Percentiles rank a stretch among this genome's conserved stretches.
phyloP scores from a whole-genome alignment of 371 early-diverging fungal genomes.

The Rhizopus stolonifer region DNA sequence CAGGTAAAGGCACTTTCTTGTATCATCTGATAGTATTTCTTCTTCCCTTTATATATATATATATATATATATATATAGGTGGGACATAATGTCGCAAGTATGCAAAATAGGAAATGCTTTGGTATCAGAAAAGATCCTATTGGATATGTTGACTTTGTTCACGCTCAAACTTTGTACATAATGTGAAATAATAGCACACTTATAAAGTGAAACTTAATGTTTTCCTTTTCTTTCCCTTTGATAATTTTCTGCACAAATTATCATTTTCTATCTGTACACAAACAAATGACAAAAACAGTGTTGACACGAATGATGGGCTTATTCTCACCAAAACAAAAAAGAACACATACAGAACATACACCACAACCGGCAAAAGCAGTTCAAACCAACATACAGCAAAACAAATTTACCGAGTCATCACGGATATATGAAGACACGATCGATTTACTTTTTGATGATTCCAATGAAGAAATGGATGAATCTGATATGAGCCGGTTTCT shows the following conservation, averaged over 20 bases:
- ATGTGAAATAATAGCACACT: too few species aligned
- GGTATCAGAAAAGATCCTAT: too few species aligned
- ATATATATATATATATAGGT: too few species aligned
- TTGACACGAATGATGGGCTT: conserved; percentile 11
- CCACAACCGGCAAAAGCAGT: background rate
- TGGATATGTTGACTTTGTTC: too few species aligned
- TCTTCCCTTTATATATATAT: too few species aligned
- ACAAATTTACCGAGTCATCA: background rate
- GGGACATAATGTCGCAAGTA: too few species aligned
- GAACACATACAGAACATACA: background rate
- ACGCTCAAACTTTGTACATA: too few species aligned
- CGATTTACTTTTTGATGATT: background rate
- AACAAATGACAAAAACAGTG: conserved; percentile 12
- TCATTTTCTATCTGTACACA: background rate
- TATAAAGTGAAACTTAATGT: background rate
- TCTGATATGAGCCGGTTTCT: conserved; percentile 15
- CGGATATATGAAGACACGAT: conserved; percentile 1
- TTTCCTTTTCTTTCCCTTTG: background rate
- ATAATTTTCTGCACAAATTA: conserved; percentile 3
- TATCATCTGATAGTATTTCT: too few species aligned
- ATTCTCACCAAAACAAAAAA: conserved; percentile 3
- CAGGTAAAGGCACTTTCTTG: too few species aligned
- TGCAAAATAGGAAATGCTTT: too few species aligned
- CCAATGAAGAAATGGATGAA: background rate
- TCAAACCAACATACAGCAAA: background rate